phyloP scores from a whole-genome alignment of 306 rosid genomes.

The Prunus armeniaca region DNA sequence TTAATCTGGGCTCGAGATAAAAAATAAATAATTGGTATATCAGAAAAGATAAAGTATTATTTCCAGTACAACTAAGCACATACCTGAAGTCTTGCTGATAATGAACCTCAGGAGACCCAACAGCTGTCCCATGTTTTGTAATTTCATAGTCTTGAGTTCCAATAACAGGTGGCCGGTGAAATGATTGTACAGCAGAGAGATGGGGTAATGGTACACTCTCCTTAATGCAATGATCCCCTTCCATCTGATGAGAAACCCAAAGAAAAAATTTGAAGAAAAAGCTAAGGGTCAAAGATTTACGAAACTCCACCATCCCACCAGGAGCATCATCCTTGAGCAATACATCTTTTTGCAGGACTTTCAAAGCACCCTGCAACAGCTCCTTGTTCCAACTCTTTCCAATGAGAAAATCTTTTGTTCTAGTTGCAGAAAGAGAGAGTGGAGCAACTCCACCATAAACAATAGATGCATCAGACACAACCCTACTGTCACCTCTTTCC shows the following conservation, averaged over 20 bases:
- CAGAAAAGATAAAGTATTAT: neutral
- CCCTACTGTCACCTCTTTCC: constrained; percentile 45
- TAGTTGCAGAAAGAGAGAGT: constrained; percentile 58
- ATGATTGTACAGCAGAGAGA: constrained; percentile 75
- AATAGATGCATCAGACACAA: constrained; percentile 76
- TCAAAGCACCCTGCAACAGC: constrained; percentile 61
- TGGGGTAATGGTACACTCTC: constrained; percentile 56
- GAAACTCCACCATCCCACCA: constrained; percentile 96
- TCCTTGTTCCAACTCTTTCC: constrained; percentile 80
- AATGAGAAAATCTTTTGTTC: constrained; percentile 62
- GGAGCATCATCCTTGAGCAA: constrained; percentile 73
- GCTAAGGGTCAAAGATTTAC: constrained; percentile 72
- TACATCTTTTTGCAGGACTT: constrained; percentile 58
- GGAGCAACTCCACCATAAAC: constrained; percentile 97
- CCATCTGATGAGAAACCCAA: constrained; percentile 88
- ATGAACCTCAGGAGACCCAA: constrained; percentile 95
- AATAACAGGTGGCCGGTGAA: constrained; percentile 66
- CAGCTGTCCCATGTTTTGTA: constrained; percentile 76
- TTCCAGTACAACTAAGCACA: neutral
- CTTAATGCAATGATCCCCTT: constrained; percentile 30
- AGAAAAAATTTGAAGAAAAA: constrained; percentile 89
- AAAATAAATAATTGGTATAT: neutral
- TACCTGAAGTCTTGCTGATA: constrained; percentile 90
- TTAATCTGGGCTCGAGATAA: neutral
- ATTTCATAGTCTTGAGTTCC: constrained; percentile 90